Percentiles rank a stretch among this genome's conserved stretches.
These are phyloP conservation scores for Sutorius eximius DNA, from an alignment of 1,284 basidiomycete species.

Conservation along the genomic window DNA sequence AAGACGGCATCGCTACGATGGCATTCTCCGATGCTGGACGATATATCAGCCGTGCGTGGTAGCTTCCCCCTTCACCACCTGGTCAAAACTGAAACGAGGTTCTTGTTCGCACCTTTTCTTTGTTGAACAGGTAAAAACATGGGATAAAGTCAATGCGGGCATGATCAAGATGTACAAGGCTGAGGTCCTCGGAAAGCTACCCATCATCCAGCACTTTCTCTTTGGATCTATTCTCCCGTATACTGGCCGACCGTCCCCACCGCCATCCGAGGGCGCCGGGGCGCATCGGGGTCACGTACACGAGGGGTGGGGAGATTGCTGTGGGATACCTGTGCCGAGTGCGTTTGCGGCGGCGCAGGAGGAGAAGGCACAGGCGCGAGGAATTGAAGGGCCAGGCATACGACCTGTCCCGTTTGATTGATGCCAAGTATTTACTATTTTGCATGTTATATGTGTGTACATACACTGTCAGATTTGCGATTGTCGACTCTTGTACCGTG, in stretches of 20 bases:
- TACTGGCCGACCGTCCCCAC: conserved; percentile 54
- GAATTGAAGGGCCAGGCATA: conserved; percentile 60
- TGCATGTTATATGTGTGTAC: no score
- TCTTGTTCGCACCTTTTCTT: neutral
- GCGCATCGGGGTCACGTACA: conserved; percentile 52
- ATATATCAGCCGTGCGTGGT: conserved; percentile 82
- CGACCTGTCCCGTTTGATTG: conserved; percentile 85
- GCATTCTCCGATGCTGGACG: conserved; percentile 99
- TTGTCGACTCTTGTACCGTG: no score
- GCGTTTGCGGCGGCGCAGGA: conserved; percentile 75
- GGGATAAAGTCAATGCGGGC: conserved; percentile 96
- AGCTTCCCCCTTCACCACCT: neutral
- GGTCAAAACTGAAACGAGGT: neutral
- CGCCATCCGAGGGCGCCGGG: conserved; percentile 39
- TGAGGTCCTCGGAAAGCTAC: conserved; percentile 93
- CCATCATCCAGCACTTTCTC: conserved; percentile 95
- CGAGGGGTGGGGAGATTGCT: conserved; percentile 89
- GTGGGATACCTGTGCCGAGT: conserved; percentile 86
- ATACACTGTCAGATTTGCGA: no score
- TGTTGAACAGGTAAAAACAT: conserved; percentile 75
- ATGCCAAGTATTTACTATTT: conserved; percentile 4
- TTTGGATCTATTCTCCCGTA: conserved; percentile 87
- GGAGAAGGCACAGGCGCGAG: conserved; percentile 36
- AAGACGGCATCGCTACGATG: conserved; percentile 95
- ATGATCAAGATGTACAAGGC: conserved; percentile 99